Evolutionary conservation across 306 rosid genomes (phyloP), one percentile per base, ranked within the genome.

Genomic region (Dicorynia guianensis): DNA sequence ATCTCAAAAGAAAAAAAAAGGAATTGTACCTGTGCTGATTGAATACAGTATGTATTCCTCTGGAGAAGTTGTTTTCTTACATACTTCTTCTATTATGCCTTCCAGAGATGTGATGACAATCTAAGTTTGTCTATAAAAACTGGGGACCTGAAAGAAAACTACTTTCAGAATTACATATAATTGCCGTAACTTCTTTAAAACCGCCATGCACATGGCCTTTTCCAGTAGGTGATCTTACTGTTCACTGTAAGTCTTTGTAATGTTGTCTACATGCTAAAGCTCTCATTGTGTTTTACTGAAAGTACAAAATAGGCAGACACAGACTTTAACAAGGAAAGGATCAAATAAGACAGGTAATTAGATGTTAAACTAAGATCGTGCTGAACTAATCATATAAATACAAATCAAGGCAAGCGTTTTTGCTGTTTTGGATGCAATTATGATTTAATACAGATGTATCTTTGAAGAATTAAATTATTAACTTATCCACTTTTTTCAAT

Each of bases 401-500:
- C 14, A 13, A 35, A 35, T 50, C 56, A 50, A 20, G 6, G 4
- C 19, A 9, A 15, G 1, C 40, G 52, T 14, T 52, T 18, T 36
- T 52, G 63, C 8, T 36, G 19, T 52, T 69, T 18, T 53, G 38
- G 63, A 69, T 18, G 48, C 48, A 17, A 52, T 42, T 52, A 69
- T 52, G 4, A 69, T 38, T 18, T 52, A 36, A 25, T 25, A 1
- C 1, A 25, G 30, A 25, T 25, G 30, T 25, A 25, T 25, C 30
- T 25, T 1, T 25, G 30, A 25, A 25, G 30, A 25, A 25, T 2
- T n/a, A n/a, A n/a, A n/a, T n/a, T n/a, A n/a, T n/a, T n/a, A n/a
- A n/a, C n/a, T n/a, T n/a, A n/a, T 25, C 30, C 30, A 25, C 30
- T 25, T 25, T 25, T 25, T 25, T 25, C 30, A 25, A 25, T 25